Evolutionary conservation across 1,284 basidiomycete species (phyloP), one percentile per base, ranked within the genome.

Genomic region (Malassezia vespertilionis): DNA sequence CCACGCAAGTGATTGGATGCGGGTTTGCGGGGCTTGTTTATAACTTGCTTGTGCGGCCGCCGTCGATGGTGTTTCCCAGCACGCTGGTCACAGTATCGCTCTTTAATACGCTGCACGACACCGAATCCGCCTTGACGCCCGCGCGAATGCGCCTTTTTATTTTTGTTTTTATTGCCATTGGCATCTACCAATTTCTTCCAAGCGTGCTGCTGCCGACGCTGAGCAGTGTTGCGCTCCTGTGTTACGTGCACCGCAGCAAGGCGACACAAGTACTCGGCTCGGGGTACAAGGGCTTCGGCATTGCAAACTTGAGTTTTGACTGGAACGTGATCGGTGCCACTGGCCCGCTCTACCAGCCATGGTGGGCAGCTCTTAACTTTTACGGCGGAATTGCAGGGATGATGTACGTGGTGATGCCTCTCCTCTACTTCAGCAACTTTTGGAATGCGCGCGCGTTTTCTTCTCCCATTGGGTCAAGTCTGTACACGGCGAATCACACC

Each of bases 41-140:
- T 36, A 53, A 65, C 36, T 44, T 71, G 5, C 58, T 71, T 22
- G 68, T 71, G 46, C 65, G 63, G 32, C 65, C 69, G 0, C 62
- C 63, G 9, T 42, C 61, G 18, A 71, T 71, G 69, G 58, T 71
- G n/a, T 77, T 74, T 71, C 76, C 76, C 0, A 69, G 71, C 14
- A 71, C 72, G 2, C 69, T 77, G 3, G 75, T 76, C 22, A 72
- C 69, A 2, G 73, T 74, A 4, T 73, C 74, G 37, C 72, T 77
- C 15, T 77, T 76, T 54, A 74, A 75, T 21, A 76, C 75, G 0
- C 65, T 77, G n/a, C 76, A 76, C 55, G 71, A 71, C 35, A 58
- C 62, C 24, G 49, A 60, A n/a, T 52, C 62, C 8, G 40, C 52
- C 3, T 56, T 73, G 31, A 76, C 71, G 4, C 43, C 63, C 0